A percentile compares a stretch with the other conserved stretches of the same genome.
Evolutionary conservation across 352 stramenopile species (phyloP).

Genomic region (Pythium monospermum): DNA sequence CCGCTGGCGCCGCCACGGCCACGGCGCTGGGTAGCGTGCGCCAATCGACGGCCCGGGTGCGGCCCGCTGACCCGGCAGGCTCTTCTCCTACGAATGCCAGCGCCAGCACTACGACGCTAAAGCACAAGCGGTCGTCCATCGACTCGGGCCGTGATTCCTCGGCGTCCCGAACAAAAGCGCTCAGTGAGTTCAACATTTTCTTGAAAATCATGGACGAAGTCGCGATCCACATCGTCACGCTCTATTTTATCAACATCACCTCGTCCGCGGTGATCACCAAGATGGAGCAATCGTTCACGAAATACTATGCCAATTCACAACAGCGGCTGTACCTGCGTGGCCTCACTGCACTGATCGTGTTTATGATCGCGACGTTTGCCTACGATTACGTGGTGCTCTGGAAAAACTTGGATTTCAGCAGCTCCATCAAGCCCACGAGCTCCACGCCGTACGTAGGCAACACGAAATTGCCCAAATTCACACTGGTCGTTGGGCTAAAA

Average conservation of each 20-base stretch:
- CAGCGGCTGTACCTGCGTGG: constrained; percentile 55
- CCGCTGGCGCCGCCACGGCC: constrained; percentile 21
- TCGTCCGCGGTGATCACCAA: constrained; percentile 60
- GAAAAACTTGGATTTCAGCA: constrained; percentile 39
- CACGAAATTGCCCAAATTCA: constrained; percentile 58
- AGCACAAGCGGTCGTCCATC: constrained; percentile 22
- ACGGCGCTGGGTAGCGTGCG: constrained; percentile 24
- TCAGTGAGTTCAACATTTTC: constrained; percentile 74
- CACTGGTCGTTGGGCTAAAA: constrained; percentile 58
- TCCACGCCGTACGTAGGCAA: constrained; percentile 25
- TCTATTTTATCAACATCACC: constrained; percentile 82
- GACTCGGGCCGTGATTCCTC: constrained; percentile 49
- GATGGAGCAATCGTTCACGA: constrained; percentile 75
- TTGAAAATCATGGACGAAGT: constrained; percentile 81
- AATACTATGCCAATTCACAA: constrained; percentile 75
- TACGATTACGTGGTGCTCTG: constrained; percentile 78
- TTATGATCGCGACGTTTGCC: constrained; percentile 60
- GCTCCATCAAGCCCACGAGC: constrained; percentile 25
- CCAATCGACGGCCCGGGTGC: constrained; percentile 25
- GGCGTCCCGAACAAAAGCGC: constrained; percentile 39
- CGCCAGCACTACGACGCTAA: constrained; percentile 12
- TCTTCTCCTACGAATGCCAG: background rate
- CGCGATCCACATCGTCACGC: constrained; percentile 68
- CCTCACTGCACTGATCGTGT: constrained; percentile 52
- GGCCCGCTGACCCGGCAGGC: too few relatives aligned